These are phyloP conservation scores for Stevia rebaudiana DNA, from an alignment of 140 eudicot genomes.

Conservation along the genomic window DNA sequence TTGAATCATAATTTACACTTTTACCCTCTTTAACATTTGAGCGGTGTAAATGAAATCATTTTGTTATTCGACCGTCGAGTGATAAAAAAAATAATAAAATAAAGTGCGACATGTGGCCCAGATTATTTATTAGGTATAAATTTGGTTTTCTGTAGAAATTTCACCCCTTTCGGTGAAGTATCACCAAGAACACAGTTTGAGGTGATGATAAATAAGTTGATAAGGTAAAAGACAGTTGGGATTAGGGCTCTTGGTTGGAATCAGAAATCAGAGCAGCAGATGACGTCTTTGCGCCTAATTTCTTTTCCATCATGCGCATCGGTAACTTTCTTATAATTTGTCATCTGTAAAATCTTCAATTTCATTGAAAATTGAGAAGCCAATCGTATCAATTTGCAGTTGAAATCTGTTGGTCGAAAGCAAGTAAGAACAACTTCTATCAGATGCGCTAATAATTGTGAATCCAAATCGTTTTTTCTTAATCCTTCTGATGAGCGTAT, in stretches of 20 bases:
- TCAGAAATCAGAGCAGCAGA: not conserved
- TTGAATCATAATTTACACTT: too few relatives aligned
- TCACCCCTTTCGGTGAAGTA: too few relatives aligned
- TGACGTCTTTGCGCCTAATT: constrained; percentile 9
- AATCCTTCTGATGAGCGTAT: constrained; percentile 43
- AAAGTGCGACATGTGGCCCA: too few relatives aligned
- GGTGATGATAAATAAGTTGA: too few relatives aligned
- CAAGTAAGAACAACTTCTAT: constrained; percentile 1
- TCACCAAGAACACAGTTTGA: too few relatives aligned
- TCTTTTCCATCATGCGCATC: constrained; percentile 17
- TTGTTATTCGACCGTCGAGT: too few relatives aligned
- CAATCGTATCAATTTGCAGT: constrained; percentile 15
- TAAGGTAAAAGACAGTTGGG: too few relatives aligned
- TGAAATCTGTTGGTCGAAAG: constrained; percentile 22
- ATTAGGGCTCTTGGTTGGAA: not conserved
- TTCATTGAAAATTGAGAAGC: not conserved
- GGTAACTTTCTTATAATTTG: constrained; percentile 1
- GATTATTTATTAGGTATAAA: too few relatives aligned
- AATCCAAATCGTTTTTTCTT: constrained; percentile 33
- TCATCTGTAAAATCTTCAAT: not conserved
- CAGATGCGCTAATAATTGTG: constrained; percentile 10
- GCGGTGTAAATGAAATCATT: too few relatives aligned
- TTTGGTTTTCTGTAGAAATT: too few relatives aligned
- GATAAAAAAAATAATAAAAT: too few relatives aligned
- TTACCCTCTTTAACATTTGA: too few relatives aligned